Percentiles rank a stretch among this genome's conserved stretches.
phyloP scores from a whole-genome alignment of 768 basidiomycete genomes.

The Boletus tylopilopsis region DNA sequence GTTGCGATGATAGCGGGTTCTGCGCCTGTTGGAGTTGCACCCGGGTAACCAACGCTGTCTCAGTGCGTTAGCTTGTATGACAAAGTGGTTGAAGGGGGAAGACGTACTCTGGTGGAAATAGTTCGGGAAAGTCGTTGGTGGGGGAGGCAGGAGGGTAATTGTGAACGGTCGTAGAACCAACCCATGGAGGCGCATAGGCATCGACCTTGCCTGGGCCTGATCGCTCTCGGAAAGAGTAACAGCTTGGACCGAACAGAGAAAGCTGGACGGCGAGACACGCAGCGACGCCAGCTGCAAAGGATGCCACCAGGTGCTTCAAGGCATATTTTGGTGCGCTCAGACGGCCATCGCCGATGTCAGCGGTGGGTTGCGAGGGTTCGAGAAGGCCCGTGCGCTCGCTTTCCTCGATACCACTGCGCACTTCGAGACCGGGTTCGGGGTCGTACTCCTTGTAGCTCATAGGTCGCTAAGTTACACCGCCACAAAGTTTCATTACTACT shows the following conservation, averaged over 20 bases:
- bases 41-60: conserved; percentile 63
- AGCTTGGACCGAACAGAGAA: conserved; percentile 32
- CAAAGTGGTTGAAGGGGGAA: too few relatives aligned
- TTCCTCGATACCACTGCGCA: not conserved
- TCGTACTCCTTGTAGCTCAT: conserved; percentile 23
- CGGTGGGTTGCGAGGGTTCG: conserved; percentile 19
- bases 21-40: conserved; percentile 75
- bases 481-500: too few relatives aligned
- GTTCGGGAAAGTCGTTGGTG: conserved; percentile 65
- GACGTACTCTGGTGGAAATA: conserved; percentile 61
- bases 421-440: conserved; percentile 40
- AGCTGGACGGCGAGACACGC: conserved; percentile 49
- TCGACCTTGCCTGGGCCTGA: conserved; percentile 18
- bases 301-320: conserved; percentile 37
- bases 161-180: conserved; percentile 68
- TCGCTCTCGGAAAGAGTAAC: conserved; percentile 29
- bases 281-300: conserved; percentile 53
- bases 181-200: conserved; percentile 57
- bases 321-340: conserved; percentile 13
- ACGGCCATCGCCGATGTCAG: not conserved
- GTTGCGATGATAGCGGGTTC: conserved; percentile 71
- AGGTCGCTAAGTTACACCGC: too few relatives aligned
- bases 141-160: conserved; percentile 70
- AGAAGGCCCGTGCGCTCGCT: conserved; percentile 38
- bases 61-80: not conserved